Evolutionary conservation across 768 basidiomycete genomes (phyloP), one percentile per base, ranked within the genome.

Genomic region (Guyanaporus albipodus): DNA sequence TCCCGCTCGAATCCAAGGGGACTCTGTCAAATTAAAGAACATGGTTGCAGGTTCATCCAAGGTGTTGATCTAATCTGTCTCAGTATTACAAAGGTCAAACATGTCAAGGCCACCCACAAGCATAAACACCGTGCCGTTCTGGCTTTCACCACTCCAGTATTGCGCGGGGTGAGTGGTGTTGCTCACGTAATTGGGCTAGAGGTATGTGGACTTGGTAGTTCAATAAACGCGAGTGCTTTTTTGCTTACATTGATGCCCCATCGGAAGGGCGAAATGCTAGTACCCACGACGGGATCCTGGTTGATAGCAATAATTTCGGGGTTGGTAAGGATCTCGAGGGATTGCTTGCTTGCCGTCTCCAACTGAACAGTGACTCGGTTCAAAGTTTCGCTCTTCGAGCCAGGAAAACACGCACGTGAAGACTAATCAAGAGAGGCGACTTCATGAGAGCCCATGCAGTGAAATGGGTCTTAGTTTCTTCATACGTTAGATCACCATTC

Each of bases 361-460:
- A 85, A 63, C 80, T 82, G 40, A 18, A 38, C 9, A 37, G 10
- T 50, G 24, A 35, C 12, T 15, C 17, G 19, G 31, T 4, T 39
- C 8, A 19, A 15, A 3, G 22, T 6, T 8, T 52, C 43, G 10
- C 52, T 22, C 59, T 54, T 41, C 27, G 12, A 8, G 18, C 42
- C 28, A 12, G 11, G n/a, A 49, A 48, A 12, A 49, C 29, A 60
- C 75, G 12, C 48, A 81, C 79, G 41, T 79, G 66, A 6, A 82
- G 79, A 42, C 82, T 76, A 46, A 85, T 78, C 41, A 85, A 67
- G 12, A 85, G 71, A 3, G 83, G 83, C 0, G 79, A 80, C 57
- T 84, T 85, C 77, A 84, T 75, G 24, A 86, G 63, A 28, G 81
- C 81, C 83, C 84, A 85, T 0, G 79, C 82, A 0, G 83, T 85